Evolutionary conservation across 2,329 filamentous ascomycete genomes (phyloP).

Genomic region (Aspergillus unguis): DNA sequence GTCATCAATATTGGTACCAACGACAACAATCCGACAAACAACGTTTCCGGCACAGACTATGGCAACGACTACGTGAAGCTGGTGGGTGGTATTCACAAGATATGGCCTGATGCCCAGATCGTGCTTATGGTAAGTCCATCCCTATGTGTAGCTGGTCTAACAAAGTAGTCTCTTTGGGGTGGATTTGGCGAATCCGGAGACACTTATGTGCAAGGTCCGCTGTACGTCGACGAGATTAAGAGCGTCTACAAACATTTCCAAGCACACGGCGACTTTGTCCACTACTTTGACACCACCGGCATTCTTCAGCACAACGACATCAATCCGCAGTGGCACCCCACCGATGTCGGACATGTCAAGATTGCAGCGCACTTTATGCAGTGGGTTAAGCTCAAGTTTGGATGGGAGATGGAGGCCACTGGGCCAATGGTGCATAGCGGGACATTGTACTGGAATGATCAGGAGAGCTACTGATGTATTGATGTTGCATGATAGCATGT

Average conservation of each 20-base stretch:
- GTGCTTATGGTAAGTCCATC: slow-evolving; percentile 35
- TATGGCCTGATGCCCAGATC: slow-evolving; percentile 43
- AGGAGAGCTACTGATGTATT: slow-evolving; percentile 39
- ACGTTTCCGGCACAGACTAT: slow-evolving; percentile 38
- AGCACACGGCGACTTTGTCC: slow-evolving; percentile 51
- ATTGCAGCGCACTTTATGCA: slow-evolving; percentile 58
- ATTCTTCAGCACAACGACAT: slow-evolving; percentile 63
- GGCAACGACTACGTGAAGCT: slow-evolving; percentile 40
- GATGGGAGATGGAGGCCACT: slow-evolving; percentile 54
- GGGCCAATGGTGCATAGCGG: slow-evolving; percentile 47
- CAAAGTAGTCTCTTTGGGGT: slow-evolving; percentile 50
- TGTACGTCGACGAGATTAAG: slow-evolving; percentile 51
- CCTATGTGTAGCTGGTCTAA: background rate
- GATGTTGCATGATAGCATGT: background rate
- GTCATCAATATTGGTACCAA: slow-evolving; percentile 49
- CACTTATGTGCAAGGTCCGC: slow-evolving; percentile 48
- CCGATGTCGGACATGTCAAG: slow-evolving; percentile 60
- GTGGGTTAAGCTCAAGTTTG: slow-evolving; percentile 55
- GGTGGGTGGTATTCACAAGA: slow-evolving; percentile 39
- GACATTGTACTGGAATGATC: slow-evolving; percentile 51
- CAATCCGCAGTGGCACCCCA: slow-evolving; percentile 56
- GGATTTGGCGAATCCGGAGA: slow-evolving; percentile 53
- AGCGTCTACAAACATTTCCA: slow-evolving; percentile 51
- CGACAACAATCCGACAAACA: slow-evolving; percentile 43
- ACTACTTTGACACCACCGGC: slow-evolving; percentile 61